phyloP scores from a whole-genome alignment of 176 grass and related monocot genomes.

The Stipa capillata region DNA sequence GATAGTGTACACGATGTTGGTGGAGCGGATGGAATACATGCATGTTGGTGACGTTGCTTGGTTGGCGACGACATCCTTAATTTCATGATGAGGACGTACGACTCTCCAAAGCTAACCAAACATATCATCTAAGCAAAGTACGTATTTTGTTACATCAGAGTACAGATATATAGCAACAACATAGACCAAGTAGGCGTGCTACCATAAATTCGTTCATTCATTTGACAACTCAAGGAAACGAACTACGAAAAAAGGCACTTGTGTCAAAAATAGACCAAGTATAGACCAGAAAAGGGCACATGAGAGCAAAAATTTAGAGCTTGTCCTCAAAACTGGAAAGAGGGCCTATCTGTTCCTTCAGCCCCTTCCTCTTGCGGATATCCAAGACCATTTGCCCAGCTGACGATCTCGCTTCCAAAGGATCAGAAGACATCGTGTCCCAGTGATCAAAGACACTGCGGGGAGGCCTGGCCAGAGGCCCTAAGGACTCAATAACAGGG shows the following conservation, averaged over 20 bases:
- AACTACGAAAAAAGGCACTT: neutral
- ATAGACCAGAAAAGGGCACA: neutral
- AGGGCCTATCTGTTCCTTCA: slow-evolving; percentile 65
- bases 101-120: no score
- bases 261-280: neutral
- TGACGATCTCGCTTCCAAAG: slow-evolving; percentile 33
- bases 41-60: no score
- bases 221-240: neutral
- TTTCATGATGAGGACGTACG: no score
- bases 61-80: no score
- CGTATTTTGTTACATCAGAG: neutral
- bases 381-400: slow-evolving; percentile 28
- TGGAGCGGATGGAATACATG: no score
- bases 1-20: no score
- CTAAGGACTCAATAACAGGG: slow-evolving; percentile 33
- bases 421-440: slow-evolving; percentile 59
- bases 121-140: neutral
- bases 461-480: slow-evolving; percentile 50
- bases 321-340: slow-evolving; percentile 47
- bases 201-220: neutral
- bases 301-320: slow-evolving; percentile 16
- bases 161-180: neutral
- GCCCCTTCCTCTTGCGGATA: slow-evolving; percentile 42
- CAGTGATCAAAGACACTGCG: slow-evolving; percentile 54
- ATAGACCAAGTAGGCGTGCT: neutral